Evolutionary conservation across 176 grass and related monocot species (phyloP), one percentile per base, ranked within the genome.

Genomic region (Hyparrhenia diplandra): DNA sequence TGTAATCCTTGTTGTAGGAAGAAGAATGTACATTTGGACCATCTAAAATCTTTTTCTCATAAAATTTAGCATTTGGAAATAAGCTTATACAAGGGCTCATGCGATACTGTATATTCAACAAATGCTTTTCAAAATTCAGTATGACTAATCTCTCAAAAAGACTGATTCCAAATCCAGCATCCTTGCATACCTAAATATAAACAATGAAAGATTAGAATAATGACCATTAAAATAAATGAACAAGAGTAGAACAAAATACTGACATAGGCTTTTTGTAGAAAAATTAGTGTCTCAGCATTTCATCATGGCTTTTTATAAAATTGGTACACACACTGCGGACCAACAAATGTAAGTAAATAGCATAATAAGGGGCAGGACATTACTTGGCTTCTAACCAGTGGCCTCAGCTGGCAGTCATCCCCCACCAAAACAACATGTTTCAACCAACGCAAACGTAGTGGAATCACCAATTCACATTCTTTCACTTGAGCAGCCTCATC

Each of bases 91-190:
- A 65, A 74, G 92, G 94, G 39, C 89, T 81, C 92, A 97, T 94
- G 20, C 94, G 85, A 76, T 97, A 97, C 41, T 97, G 94, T 80
- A 85, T 89, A 47, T 97, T 92, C 71, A 97, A 61, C 71, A 97
- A 79, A 67, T 92, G 82, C 25, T 94, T 97, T 47, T 84, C 69
- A 27, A 85, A 86, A 31, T 73, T 24, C 8, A 94, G 20, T 28
- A 9, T 45, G 23, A 92, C 85, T 59, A 97, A 76, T 84, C 94
- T 97, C 64, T 90, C 77, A 81, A 94, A 97, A 81, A 94, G 89
- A 71, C 94, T 97, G 7, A 55, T 70, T 80, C 87, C 89, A 31
- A 97, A 92, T 30, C 94, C 89, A 89, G 83, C 87, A 77, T 84
- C 84, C 79, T 92, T 90, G 73, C 80, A 88, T 63, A 85, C 81